Evolutionary conservation across 2,329 filamentous ascomycete species (phyloP).

Genomic region (Penicillium sp.): DNA sequence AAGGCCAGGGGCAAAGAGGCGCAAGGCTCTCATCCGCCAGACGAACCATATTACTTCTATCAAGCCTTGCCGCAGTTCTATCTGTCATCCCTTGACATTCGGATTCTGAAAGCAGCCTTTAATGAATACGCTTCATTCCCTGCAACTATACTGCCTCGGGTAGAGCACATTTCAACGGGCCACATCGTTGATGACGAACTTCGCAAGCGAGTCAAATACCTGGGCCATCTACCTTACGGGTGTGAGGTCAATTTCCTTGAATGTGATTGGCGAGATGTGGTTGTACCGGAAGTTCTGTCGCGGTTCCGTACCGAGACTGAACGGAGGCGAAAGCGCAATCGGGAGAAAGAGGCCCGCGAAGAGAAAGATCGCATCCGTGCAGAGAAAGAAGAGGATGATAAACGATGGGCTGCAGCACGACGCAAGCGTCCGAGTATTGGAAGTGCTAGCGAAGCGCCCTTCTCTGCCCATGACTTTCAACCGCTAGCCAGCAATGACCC

Average conservation of each 20-base stretch:
- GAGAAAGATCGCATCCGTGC: conserved; percentile 81
- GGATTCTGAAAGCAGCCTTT: conserved; percentile 86
- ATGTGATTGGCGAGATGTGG: conserved; percentile 92
- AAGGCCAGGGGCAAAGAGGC: conserved; percentile 29
- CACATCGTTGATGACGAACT: conserved; percentile 84
- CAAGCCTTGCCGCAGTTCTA: conserved; percentile 85
- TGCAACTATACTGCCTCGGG: conserved; percentile 77
- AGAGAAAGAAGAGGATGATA: conserved; percentile 73
- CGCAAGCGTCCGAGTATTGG: conserved; percentile 57
- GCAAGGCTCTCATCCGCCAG: conserved; percentile 47
- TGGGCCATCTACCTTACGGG: conserved; percentile 82
- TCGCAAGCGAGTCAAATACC: conserved; percentile 80
- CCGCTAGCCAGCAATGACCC: conserved; percentile 52
- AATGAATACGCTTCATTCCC: conserved; percentile 80
- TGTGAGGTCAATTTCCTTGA: conserved; percentile 89
- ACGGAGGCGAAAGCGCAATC: conserved; percentile 70
- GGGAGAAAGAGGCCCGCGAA: conserved; percentile 80
- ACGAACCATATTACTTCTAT: conserved; percentile 77
- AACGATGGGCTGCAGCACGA: conserved; percentile 66
- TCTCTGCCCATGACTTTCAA: conserved; percentile 64
- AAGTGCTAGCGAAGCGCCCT: conserved; percentile 43
- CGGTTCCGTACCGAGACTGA: conserved; percentile 76
- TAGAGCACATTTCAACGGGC: conserved; percentile 85
- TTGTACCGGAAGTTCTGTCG: conserved; percentile 71
- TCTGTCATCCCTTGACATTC: conserved; percentile 84